phyloP scores from a whole-genome alignment of 106 monocot species.

The Gastrodia elata region DNA sequence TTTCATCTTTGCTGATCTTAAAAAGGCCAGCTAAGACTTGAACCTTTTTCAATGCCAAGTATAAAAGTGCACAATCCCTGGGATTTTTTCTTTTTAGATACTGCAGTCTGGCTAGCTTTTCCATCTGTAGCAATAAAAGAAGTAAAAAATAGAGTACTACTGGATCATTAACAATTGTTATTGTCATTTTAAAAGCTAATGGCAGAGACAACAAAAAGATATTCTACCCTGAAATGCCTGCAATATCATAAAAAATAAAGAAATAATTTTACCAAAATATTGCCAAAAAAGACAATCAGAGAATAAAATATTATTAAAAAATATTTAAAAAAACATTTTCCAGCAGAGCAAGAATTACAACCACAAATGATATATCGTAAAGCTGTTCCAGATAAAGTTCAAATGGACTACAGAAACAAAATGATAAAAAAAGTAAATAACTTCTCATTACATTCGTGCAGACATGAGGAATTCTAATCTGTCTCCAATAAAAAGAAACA shows the following conservation, averaged over 20 bases:
- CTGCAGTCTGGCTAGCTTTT: conserved; percentile 82
- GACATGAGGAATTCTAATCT: not conserved
- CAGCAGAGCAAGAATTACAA: not conserved
- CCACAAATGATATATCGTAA: not conserved
- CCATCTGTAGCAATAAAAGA: conserved; percentile 51
- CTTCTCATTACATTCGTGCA: not conserved
- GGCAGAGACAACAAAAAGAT: not conserved
- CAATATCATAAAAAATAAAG: not conserved
- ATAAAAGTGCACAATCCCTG: conserved; percentile 89
- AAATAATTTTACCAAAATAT: not conserved
- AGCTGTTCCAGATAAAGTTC: not conserved
- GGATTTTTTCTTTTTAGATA: conserved; percentile 82
- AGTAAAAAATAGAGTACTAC: not conserved
- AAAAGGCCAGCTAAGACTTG: conserved; percentile 92
- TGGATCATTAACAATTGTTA: not conserved
- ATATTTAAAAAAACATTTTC: not conserved
- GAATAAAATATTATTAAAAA: not conserved
- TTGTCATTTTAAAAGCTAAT: not conserved
- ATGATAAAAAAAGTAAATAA: not conserved
- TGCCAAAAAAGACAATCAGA: not conserved
- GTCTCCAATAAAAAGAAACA: not conserved
- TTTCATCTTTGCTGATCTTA: conserved; percentile 87
- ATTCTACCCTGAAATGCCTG: not conserved
- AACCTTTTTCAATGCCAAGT: conserved; percentile 78
- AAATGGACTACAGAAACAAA: not conserved